Percentiles rank a stretch among this genome's conserved stretches.
Evolutionary conservation across 2,329 filamentous ascomycete species (phyloP).

Genomic region (Alternaria rosae): DNA sequence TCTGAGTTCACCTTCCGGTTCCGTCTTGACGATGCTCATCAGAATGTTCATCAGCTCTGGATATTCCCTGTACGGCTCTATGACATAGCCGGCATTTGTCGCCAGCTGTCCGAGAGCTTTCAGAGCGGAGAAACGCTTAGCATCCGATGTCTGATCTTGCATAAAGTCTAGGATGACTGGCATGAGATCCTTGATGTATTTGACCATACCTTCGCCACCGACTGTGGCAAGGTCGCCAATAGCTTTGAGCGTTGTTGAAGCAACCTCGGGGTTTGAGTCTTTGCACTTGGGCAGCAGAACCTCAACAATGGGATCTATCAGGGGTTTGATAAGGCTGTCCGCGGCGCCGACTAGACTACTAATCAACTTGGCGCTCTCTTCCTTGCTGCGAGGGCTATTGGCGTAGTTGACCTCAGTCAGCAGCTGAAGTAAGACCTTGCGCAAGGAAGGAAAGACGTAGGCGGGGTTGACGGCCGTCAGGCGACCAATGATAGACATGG

Average conservation of each 20-base stretch:
- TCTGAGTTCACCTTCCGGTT: slow-evolving; percentile 83
- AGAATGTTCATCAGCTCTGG: slow-evolving; percentile 91
- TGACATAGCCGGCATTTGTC: slow-evolving; percentile 97
- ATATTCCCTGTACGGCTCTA: slow-evolving; percentile 93
- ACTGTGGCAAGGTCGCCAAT: slow-evolving; percentile 94
- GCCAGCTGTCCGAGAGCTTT: slow-evolving; percentile 90
- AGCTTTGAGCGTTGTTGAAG: slow-evolving; percentile 92
- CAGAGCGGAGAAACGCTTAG: slow-evolving; percentile 89
- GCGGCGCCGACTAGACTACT: slow-evolving; percentile 93
- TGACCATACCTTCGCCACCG: slow-evolving; percentile 90
- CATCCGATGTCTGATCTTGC: slow-evolving; percentile 89
- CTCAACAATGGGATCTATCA: slow-evolving; percentile 94
- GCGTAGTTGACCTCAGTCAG: slow-evolving; percentile 96
- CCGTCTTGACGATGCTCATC: slow-evolving; percentile 91
- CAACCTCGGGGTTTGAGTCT: slow-evolving; percentile 85
- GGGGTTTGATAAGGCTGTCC: slow-evolving; percentile 90
- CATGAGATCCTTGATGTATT: slow-evolving; percentile 92
- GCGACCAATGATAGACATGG: slow-evolving; percentile 94
- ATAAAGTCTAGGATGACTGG: slow-evolving; percentile 91
- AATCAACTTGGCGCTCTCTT: slow-evolving; percentile 92
- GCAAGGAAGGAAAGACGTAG: slow-evolving; percentile 93
- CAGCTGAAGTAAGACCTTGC: slow-evolving; percentile 94
- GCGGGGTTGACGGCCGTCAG: slow-evolving; percentile 91
- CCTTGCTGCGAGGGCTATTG: slow-evolving; percentile 91
- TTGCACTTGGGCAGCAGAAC: slow-evolving; percentile 92